Evolutionary conservation across 257 asterid genomes (phyloP).

Genomic region (Verbena officinalis): DNA sequence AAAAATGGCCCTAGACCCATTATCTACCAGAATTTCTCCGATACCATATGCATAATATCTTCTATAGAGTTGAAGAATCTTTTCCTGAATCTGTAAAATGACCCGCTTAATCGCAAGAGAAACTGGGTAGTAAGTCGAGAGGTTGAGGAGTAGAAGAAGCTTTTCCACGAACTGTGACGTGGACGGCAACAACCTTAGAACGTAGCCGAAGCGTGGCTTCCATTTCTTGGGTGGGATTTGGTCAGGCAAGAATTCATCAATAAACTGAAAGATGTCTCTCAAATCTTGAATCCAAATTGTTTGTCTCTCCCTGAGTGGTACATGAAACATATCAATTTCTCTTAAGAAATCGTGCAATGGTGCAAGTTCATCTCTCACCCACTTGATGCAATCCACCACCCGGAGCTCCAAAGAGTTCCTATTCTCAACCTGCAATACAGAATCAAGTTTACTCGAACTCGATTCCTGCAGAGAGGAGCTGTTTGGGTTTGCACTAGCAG

Average conservation of each 20-base stretch:
- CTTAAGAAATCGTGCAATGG: background rate
- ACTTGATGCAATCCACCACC: background rate
- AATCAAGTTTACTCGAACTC: background rate
- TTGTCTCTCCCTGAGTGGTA: background rate
- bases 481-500: too few species aligned
- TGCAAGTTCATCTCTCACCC: conserved; percentile 17
- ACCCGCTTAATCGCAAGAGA: too few species aligned
- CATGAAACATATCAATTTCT: background rate
- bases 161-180: too few species aligned
- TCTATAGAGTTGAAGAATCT: conserved; percentile 16
- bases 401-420: background rate
- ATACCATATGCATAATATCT: background rate
- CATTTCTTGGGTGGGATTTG: background rate
- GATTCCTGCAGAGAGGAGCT: too few species aligned
- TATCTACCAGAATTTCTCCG: background rate
- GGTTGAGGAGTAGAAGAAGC: too few species aligned
- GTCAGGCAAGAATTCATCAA: background rate
- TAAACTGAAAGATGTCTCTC: conserved; percentile 11
- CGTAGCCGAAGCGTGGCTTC: background rate
- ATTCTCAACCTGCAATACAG: background rate
- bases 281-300: conserved; percentile 3
- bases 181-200: background rate
- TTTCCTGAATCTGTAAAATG: background rate
- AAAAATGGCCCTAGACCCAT: background rate
- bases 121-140: too few species aligned